Conservation (phyloP, 148 eudicot species). For the Camellia granthamiana region DNA sequence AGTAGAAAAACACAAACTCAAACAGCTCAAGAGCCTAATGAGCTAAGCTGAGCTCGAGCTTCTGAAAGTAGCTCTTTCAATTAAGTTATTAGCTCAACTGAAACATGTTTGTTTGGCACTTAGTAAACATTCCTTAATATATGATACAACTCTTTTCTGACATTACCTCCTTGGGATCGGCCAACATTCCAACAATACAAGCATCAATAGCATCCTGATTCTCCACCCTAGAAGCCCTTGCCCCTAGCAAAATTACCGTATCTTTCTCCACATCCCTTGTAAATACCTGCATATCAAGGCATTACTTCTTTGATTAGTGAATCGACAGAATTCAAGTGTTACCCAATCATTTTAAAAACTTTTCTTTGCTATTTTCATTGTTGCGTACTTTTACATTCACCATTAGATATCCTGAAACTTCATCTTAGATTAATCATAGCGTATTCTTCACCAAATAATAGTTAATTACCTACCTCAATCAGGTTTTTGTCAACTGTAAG, state of each 20-base stretch:
- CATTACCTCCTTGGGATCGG: constrained; percentile 76
- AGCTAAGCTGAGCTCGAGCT: not conserved
- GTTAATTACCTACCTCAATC: constrained; percentile 46
- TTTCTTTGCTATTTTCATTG: not conserved
- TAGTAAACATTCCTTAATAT: not conserved
- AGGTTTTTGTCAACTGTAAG: constrained; percentile 64
- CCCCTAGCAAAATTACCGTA: constrained; percentile 47
- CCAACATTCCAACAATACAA: constrained; percentile 80
- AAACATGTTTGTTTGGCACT: not conserved
- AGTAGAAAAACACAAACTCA: not conserved
- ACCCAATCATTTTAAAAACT: not conserved
- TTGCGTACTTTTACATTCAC: not conserved
- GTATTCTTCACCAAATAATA: not conserved
- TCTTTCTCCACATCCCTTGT: constrained; percentile 46
- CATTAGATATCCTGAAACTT: not conserved
- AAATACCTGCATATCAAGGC: constrained; percentile 36
- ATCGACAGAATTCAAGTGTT: not conserved
- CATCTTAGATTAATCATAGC: not conserved
- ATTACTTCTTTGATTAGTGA: not conserved
- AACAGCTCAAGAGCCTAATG: not conserved
- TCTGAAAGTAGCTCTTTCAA: not conserved
- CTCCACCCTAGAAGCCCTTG: constrained; percentile 86
- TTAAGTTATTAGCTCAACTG: not conserved
- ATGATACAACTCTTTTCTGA: not conserved
- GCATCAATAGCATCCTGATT: constrained; percentile 90